Base-by-base conservation (phyloP, 2,329 filamentous ascomycete species). In the Ophiostoma australiae region DNA sequence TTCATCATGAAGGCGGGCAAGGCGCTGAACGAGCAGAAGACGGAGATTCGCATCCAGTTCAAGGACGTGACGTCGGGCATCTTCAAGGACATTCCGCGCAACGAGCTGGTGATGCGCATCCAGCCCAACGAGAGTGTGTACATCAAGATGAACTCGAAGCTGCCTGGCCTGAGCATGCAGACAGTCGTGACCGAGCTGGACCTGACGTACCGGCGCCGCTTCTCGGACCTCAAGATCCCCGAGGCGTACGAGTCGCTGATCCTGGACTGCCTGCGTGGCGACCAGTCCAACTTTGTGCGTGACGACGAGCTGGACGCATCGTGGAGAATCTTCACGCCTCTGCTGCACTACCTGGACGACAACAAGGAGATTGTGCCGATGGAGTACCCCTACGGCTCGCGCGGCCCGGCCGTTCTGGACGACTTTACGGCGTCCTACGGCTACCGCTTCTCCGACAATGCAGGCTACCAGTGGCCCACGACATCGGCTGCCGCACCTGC, bases 121-220 rank as follows among this genome's bases (percentile, higher is more conserved):
- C 95, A 99, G 85, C 95, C 95, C 77, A 99, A 99, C 84, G 95
- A 99, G 87, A 97, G 92, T 80, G 94, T 99, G 76, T 99, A 99
- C 84, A 97, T 98, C 82, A 99, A 99, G 89, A 99, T 99, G 95
- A 99, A 99, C 90, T 98, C 94, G 39, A 99, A 99, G 87, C 86
- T 99, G 72, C 96, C 95, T 27, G 95, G 95, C 77, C 86, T 99
- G 77, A 98, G 93, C 85, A 99, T 98, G 94, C 95, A 99, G 86
- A 99, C 95, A 15, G 95, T 98, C 55, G 92, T 97, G 76, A 99
- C 95, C 73, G 95, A 99, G 84, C 91, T 99, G 73, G 95, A 99
- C 79, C 88, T 99, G 76, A 99, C 96, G 74, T 99, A 99, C 86
- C 90, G 96, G 80, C 90, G 95, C 81, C 91, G 96, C 76, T 99